These are phyloP conservation scores for Corinectria fuckeliana DNA, from an alignment of 2,329 filamentous ascomycete species.

Conservation along the genomic window DNA sequence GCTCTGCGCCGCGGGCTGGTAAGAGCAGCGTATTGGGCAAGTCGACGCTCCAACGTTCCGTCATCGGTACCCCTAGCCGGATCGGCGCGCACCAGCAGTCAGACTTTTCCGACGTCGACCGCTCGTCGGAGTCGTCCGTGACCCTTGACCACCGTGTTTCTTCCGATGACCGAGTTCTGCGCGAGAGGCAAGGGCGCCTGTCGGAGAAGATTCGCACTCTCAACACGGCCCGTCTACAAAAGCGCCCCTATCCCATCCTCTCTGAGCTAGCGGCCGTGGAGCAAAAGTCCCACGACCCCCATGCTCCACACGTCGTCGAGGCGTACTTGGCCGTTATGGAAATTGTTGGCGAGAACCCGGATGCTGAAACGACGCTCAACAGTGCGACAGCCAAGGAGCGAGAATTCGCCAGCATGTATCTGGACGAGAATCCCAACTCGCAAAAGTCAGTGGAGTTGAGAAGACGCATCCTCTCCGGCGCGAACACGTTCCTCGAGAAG, in stretches of 20 bases:
- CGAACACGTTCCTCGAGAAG: constrained; percentile 79
- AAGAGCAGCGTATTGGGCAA: constrained; percentile 57
- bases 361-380: constrained; percentile 63
- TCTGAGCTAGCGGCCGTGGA: constrained; percentile 79
- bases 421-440: constrained; percentile 75
- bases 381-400: constrained; percentile 75
- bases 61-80: constrained; percentile 80
- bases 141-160: constrained; percentile 52
- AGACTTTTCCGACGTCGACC: constrained; percentile 73
- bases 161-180: constrained; percentile 75
- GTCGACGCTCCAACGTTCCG: constrained; percentile 79
- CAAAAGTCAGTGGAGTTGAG: constrained; percentile 69
- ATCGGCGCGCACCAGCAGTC: constrained; percentile 68
- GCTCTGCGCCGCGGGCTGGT: constrained; percentile 61
- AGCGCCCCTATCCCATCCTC: constrained; percentile 74
- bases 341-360: constrained; percentile 76
- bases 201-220: constrained; percentile 80
- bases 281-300: constrained; percentile 70
- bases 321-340: constrained; percentile 82
- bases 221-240: constrained; percentile 74
- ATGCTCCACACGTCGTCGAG: constrained; percentile 77
- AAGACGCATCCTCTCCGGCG: constrained; percentile 80
- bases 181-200: constrained; percentile 85
- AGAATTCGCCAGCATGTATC: constrained; percentile 76
- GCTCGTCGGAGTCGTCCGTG: constrained; percentile 57